Base-by-base conservation (phyloP, 345 rosid genomes). In the Populus davidiana region DNA sequence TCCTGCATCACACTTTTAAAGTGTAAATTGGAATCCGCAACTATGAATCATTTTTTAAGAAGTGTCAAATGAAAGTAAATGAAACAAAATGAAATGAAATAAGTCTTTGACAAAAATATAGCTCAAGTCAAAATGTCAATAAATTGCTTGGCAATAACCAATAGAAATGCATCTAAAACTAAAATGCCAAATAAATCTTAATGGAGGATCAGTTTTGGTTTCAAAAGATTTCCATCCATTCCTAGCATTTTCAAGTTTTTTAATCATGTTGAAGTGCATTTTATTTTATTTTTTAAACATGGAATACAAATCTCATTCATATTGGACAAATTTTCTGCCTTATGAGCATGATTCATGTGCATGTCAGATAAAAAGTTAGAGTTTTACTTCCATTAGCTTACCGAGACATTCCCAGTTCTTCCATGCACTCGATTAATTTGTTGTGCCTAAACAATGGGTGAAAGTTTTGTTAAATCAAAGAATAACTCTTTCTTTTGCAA, bases 371-470 rank as follows among this genome's bases (percentile, higher is more conserved):
- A 59, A 61, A 69, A 67, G 43, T 21, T 20, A 36, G 33, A 59
- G 78, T 59, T 5, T 27, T 63, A 36, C 72, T 63, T 73, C 69
- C 59, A 73, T 71, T 69, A 82, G 77, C 92, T 79, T 88, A 96
- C 99, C 83, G 76, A 63, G 90, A 82, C 61, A 88, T 84, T 69
- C 91, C 89, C 29, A 89, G 78, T 84, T 87, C 92, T 80, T 91
- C 91, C 87, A 83, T 82, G 90, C 98, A 92, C 75, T 86, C 87
- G 56, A 81, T 83, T 81, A 96, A 85, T 87, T 89, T 92, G 72
- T 82, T 83, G 85, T 93, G 97, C 94, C 99, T 96, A 78, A 59
- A 81, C 56, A 84, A 67, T 21, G 81, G 77, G 71, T 8, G 38
- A 14, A 63, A 67, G 68, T 72, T 49, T 68, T 12, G 65, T 27